Conservation (phyloP, 768 basidiomycete genomes). For the Daedaleopsis sinensis region DNA sequence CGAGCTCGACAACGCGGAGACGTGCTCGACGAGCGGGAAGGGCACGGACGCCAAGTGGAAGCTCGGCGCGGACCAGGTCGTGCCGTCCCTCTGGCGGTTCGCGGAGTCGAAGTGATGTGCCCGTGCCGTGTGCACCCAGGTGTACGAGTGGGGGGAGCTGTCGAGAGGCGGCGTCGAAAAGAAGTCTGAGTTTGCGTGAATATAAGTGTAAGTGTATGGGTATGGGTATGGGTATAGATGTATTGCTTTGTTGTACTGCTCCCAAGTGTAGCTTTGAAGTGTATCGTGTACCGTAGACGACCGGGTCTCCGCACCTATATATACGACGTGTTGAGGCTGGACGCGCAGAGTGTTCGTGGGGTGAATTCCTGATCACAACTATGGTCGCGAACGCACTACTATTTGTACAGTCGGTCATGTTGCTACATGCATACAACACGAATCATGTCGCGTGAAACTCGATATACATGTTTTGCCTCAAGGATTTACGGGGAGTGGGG, state of each 20-base stretch:
- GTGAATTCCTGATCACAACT: no score
- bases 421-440: no score
- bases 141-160: background rate
- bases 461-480: no score
- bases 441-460: no score
- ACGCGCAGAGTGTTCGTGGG: no score
- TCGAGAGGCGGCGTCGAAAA: background rate
- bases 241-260: background rate
- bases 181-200: background rate
- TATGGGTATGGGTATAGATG: background rate
- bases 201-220: background rate
- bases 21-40: constrained; percentile 71
- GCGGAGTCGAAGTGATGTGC: constrained; percentile 30
- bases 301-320: no score
- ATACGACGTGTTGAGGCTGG: no score
- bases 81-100: constrained; percentile 38
- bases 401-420: no score
- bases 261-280: no score
- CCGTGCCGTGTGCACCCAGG: background rate
- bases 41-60: constrained; percentile 84
- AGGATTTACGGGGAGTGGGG: no score
- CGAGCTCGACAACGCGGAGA: constrained; percentile 73
- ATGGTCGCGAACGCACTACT: no score
- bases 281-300: no score
- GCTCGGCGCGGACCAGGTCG: constrained; percentile 41